Base-by-base conservation (phyloP, 2,329 filamentous ascomycete genomes). In the Fusarium ambrosium region DNA sequence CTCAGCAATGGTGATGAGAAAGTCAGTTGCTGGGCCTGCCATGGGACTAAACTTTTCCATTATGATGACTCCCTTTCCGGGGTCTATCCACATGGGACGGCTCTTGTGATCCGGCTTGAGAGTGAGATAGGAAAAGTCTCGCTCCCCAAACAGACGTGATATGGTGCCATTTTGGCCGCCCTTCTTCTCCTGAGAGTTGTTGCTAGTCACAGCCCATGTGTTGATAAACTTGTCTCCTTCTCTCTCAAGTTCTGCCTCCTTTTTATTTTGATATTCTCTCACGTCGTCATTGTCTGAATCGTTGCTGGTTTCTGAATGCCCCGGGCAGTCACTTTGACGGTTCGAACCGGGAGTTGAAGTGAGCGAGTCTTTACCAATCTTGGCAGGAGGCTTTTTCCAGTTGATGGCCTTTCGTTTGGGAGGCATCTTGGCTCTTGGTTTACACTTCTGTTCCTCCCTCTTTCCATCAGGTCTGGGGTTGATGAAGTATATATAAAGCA, bases 1-100 rank as follows among this genome's bases (percentile, higher is more conserved):
- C 85, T 98, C 95, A 68, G 95, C 94, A 77, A 98, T 95, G 43
- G 95, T 97, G 77, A 95, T 97, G 68, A 98, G 87, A 80, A 98
- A 97, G 81, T 97, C 94, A 80, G 97, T 94, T 0, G 94, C 95
- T 78, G 94, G 92, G 56, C 91, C 88, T 66, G 95, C 94, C 64
- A 95, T 86, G 1, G 94, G 92, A 53, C 92, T 94, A 85, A 97
- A 98, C 76, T 93, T 96, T 86, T 98, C 95, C 48, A 98, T 88
- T n/a, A 95, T 95, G 79, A 98, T 95, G 74, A 92, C 91, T 32
- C 93, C 94, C 79, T 92, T 92, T 43, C 91, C 86, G 1, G 94
- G 93, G 80, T 97, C 94, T 75, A 98, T 95, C 93, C 94, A 97
- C 70, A 98, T 87, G 6, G 95, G 95, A 9, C 95, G 91, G 79